Evolutionary conservation across 208 protist species (phyloP), one percentile per base, ranked within the genome.

Genomic region (Acanthamoeba lenticulata): DNA sequence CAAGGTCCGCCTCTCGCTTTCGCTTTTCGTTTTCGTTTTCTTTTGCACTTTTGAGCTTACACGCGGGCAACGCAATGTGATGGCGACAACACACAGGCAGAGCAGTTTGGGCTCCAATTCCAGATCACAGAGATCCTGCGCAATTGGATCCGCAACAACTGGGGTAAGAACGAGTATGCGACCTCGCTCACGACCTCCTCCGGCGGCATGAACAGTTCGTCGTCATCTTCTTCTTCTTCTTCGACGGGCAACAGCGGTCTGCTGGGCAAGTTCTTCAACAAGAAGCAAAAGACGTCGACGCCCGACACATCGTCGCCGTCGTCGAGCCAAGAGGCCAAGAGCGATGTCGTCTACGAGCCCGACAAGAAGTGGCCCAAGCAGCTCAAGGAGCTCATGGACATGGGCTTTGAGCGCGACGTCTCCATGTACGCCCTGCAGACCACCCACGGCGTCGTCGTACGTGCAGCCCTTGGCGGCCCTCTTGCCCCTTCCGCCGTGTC

Each of bases 221-320:
- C 83, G 0, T 62, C 52, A 17, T 60, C 52, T 32, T 65, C 52
- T 17, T 60, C 83, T 1, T 86, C 77, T 13, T 88, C 74, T 1
- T 72, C 67, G 7, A 0, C 42, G n/a, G 19, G 7, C 34, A 47
- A 42, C 38, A 86, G 47, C 32, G 52, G 83, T 17, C 57, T 90
- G 5, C 38, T 90, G 57, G 83, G 83, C 47, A 90, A 90, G 40
- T 62, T 90, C 52, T 90, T 90, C 36, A 69, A 85, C 74, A 85
- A 85, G 45, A 85, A 57, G 74, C 74, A 55, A 7, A 36, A 27
- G 74, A 55, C 29, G 27, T 4, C 40, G 4, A 24, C 72, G 15
- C 38, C 72, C 2, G 9, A 11, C 9, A 24, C 19, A 42, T 17
- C 4, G 74, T 19, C 17, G 74, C 21, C 45, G 57, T 17, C 27